Evolutionary conservation across 2,329 filamentous ascomycete species (phyloP).

Genomic region (Cladophialophora carrionii): DNA sequence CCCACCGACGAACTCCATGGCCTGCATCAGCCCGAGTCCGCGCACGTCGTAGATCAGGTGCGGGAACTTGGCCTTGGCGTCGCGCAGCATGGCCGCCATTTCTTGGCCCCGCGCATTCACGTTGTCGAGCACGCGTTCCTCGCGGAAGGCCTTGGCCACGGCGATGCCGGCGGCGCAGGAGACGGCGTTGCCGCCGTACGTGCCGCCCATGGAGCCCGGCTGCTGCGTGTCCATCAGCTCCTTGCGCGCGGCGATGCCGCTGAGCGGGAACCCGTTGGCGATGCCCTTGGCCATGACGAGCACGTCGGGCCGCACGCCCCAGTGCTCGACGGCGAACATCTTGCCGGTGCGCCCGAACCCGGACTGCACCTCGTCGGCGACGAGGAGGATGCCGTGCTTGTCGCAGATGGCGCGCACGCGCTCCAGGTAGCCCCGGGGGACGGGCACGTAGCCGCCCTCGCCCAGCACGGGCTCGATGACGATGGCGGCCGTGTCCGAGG

Average conservation of each 20-base stretch:
- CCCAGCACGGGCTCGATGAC: constrained; percentile 45
- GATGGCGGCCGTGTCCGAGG: constrained; percentile 45
- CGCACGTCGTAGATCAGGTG: constrained; percentile 46
- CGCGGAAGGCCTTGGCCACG: constrained; percentile 44
- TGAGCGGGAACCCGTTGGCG: constrained; percentile 41
- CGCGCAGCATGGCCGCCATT: constrained; percentile 39
- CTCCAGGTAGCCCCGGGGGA: constrained; percentile 42
- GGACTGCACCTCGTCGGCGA: constrained; percentile 51
- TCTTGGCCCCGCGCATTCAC: constrained; percentile 42
- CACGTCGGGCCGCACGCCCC: constrained; percentile 49
- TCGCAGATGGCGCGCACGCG: constrained; percentile 50
- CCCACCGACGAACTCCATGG: constrained; percentile 44
- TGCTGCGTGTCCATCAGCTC: constrained; percentile 46
- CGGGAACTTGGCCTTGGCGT: constrained; percentile 38
- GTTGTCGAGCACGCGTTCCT: constrained; percentile 46
- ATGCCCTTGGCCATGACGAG: constrained; percentile 47
- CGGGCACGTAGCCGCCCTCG: constrained; percentile 46
- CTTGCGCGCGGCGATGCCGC: constrained; percentile 41
- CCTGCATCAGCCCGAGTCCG: constrained; percentile 48
- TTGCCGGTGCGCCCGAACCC: constrained; percentile 52
- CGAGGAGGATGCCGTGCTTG: constrained; percentile 50
- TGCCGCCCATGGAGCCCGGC: constrained; percentile 47
- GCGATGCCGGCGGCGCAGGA: constrained; percentile 46
- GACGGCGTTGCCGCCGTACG: constrained; percentile 46
- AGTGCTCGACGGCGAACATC: constrained; percentile 52